These are phyloP conservation scores for Xylaria sp. DNA, from an alignment of 2,329 filamentous ascomycete species.

Conservation along the genomic window DNA sequence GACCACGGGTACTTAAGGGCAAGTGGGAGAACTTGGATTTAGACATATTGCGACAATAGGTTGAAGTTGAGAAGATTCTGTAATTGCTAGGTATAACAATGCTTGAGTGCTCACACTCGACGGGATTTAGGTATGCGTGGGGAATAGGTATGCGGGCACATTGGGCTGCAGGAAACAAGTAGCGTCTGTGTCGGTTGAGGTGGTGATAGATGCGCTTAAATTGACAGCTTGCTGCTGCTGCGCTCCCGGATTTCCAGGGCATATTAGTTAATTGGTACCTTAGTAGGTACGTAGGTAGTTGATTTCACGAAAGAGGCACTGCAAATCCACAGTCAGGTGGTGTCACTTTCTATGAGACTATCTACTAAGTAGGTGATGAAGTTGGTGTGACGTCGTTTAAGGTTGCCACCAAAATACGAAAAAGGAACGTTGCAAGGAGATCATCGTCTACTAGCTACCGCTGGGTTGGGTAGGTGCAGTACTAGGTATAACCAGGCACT, in stretches of 20 bases:
- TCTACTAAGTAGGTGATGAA: slow-evolving; percentile 1
- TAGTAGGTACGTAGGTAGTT: not conserved
- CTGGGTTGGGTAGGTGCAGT: not conserved
- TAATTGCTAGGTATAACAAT: slow-evolving; percentile 19
- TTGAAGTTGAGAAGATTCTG: slow-evolving; percentile 33
- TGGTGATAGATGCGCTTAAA: not conserved
- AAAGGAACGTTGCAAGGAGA: slow-evolving; percentile 14
- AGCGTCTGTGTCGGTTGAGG: not conserved
- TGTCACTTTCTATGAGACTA: slow-evolving; percentile 1
- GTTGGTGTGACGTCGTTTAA: slow-evolving; percentile 44
- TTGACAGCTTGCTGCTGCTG: not conserved
- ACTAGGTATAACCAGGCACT: not conserved
- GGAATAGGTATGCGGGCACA: not conserved
- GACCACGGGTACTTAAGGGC: slow-evolving; percentile 60
- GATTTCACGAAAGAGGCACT: not conserved
- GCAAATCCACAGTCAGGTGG: slow-evolving; percentile 15
- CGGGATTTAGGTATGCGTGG: slow-evolving; percentile 39
- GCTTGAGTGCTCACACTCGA: slow-evolving; percentile 28
- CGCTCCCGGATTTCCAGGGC: not conserved
- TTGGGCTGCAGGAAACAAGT: not conserved
- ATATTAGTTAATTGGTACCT: not conserved
- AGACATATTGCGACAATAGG: slow-evolving; percentile 39
- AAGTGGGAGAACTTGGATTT: slow-evolving; percentile 56
- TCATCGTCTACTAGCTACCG: slow-evolving; percentile 3
- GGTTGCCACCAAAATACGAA: slow-evolving; percentile 18